Evolutionary conservation across 768 basidiomycete genomes (phyloP).

Genomic region (Lactarius trivialis): DNA sequence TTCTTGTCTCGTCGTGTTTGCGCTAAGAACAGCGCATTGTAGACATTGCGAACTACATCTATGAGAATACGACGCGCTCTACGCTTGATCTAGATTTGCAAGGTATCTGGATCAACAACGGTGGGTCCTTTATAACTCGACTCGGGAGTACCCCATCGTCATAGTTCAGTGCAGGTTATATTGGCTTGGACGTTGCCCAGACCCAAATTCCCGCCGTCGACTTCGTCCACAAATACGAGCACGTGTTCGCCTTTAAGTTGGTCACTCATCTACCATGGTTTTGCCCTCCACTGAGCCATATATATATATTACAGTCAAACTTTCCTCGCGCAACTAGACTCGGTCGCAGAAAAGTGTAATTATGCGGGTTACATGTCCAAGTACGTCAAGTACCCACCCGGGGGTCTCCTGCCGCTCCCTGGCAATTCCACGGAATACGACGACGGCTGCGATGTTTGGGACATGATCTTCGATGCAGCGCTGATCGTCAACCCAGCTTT

Average conservation of each 20-base stretch:
- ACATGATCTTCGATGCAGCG: constrained; percentile 37
- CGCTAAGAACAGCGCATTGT: not conserved
- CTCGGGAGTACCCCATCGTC: not conserved
- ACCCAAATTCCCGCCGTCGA: constrained; percentile 64
- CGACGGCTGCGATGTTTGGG: constrained; percentile 52
- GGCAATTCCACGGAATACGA: constrained; percentile 40
- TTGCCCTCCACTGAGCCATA: not conserved
- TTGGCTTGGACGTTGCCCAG: constrained; percentile 62
- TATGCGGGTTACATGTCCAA: constrained; percentile 58
- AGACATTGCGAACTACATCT: constrained; percentile 77
- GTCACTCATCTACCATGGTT: constrained; percentile 23
- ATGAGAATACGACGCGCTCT: constrained; percentile 40
- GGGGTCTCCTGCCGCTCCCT: constrained; percentile 59
- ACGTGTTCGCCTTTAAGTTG: constrained; percentile 69
- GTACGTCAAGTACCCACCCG: constrained; percentile 61
- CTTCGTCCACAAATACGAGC: constrained; percentile 67
- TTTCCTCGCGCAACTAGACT: constrained; percentile 53
- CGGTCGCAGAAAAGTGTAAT: constrained; percentile 45
- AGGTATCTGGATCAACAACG: constrained; percentile 70
- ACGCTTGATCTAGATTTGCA: constrained; percentile 51
- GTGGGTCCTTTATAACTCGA: constrained; percentile 35
- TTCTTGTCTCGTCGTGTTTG: constrained; percentile 21
- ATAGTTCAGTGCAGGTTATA: constrained; percentile 35
- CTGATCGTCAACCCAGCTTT: constrained; percentile 66
- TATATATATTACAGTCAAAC: constrained; percentile 43